Evolutionary conservation across 2,329 filamentous ascomycete genomes (phyloP), one percentile per base, ranked within the genome.

Genomic region (Colletotrichum paranaense): DNA sequence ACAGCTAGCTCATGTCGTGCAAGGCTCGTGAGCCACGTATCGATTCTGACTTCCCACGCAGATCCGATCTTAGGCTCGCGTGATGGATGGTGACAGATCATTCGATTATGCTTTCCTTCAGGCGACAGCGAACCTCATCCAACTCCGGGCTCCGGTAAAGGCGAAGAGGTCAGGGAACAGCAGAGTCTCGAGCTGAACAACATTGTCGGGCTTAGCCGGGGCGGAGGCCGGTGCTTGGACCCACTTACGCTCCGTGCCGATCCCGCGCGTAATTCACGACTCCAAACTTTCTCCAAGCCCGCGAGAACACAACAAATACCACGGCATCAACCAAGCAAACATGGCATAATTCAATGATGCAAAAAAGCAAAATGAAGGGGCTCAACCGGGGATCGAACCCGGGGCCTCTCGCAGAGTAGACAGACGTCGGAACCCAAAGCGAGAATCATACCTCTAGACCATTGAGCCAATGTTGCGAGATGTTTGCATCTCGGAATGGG

Each of bases 391-490:
- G 76, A 78, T 81, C 78, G 79, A 81, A 81, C 79, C 76, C 79
- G 78, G 78, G 79, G 79, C 79, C 79, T 80, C 79, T 80, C 78
- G 77, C 79, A 80, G 60, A 7, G 69, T 67, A 72, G 74, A 11
- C 57, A 55, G 11, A 3, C 3, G 53, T 24, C 7, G 2, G 12
- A 56, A 68, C 79, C 79, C 79, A 80, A 80, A 80, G 78, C 78
- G 77, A 79, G 79, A 80, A 80, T 80, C 79, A 80, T 80, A 80
- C 79, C 78, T 77, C 79, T 80, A 80, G 79, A 80, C 79, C 79
- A 80, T 77, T 75, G 73, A 76, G 75, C 77, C 78, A 52, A 11
- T 22, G n/a, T 5, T 12, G 53, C 35, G 14, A 19, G 1, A 26
- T 55, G 12, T 59, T 24, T 22, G 1, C 46, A 46, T 46, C n/a